Conservation (phyloP, 495 filamentous ascomycete species). For the Podospora anserina region DNA sequence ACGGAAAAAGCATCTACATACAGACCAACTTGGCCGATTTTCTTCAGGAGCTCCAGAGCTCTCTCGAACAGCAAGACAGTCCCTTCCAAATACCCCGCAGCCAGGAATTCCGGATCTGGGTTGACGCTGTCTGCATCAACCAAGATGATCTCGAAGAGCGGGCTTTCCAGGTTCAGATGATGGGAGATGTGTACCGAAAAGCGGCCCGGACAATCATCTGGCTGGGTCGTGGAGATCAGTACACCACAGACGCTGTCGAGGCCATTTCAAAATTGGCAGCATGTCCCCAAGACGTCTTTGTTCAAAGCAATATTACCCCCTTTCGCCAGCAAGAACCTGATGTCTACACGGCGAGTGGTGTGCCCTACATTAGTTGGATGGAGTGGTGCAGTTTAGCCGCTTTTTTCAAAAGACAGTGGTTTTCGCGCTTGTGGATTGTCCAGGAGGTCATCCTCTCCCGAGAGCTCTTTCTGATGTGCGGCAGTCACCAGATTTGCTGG, state of each 20-base stretch:
- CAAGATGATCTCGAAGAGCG: slow-evolving; percentile 35
- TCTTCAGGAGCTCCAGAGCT: neutral
- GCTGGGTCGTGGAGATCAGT: slow-evolving; percentile 30
- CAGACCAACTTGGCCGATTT: neutral
- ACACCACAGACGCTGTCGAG: neutral
- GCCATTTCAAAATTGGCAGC: slow-evolving; percentile 9
- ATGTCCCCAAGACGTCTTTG: neutral
- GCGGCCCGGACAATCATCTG: slow-evolving; percentile 34
- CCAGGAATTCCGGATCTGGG: slow-evolving; percentile 14
- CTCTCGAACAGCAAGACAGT: neutral
- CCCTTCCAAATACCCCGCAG: neutral
- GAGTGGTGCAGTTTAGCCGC: slow-evolving; percentile 19
- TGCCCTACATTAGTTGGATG: slow-evolving; percentile 7
- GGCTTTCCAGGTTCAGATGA: slow-evolving; percentile 32
- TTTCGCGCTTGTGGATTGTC: slow-evolving; percentile 18
- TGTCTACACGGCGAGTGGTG: neutral
- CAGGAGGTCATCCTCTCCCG: slow-evolving; percentile 18
- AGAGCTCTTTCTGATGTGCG: slow-evolving; percentile 9
- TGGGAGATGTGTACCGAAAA: slow-evolving; percentile 36
- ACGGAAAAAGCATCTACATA: neutral
- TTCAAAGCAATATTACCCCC: neutral
- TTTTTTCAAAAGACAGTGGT: slow-evolving; percentile 19
- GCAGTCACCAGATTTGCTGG: slow-evolving; percentile 8
- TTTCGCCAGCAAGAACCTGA: neutral
- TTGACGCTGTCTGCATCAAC: slow-evolving; percentile 44